A percentile compares a stretch with the other conserved stretches of the same genome.
These are phyloP conservation scores for Nosema granulosis DNA, from an alignment of 371 early-diverging fungal species.

Conservation along the genomic window DNA sequence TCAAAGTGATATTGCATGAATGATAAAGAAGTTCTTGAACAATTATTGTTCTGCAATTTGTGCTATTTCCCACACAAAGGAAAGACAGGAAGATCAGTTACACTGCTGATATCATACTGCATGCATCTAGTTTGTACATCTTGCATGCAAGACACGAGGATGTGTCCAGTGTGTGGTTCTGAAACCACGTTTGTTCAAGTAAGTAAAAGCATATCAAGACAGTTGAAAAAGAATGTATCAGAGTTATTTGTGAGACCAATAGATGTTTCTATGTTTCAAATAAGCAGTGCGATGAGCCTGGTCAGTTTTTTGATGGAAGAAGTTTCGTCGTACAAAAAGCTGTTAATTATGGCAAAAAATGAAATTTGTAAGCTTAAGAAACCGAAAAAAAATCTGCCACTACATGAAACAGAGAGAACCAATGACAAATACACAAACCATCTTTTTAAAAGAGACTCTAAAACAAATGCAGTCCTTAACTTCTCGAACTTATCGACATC, in stretches of 20 bases:
- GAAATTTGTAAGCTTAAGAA: slow-evolving; percentile 12
- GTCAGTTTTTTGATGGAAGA: neutral
- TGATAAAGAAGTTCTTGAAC: slow-evolving; percentile 5
- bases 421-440: neutral
- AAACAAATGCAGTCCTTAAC: neutral
- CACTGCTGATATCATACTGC: neutral
- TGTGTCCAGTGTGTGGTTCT: neutral
- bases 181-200: neutral
- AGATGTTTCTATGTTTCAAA: slow-evolving; percentile 10
- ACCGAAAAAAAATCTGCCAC: neutral
- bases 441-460: neutral
- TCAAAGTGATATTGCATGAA: slow-evolving; percentile 20
- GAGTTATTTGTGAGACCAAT: slow-evolving; percentile 11
- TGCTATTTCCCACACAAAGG: neutral
- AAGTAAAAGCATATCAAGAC: neutral
- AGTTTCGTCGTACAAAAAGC: neutral
- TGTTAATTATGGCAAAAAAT: neutral
- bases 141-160: neutral
- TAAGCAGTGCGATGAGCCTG: slow-evolving; percentile 9
- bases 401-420: neutral
- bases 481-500: neutral
- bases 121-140: slow-evolving; percentile 2
- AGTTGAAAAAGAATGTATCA: neutral
- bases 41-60: neutral
- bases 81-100: neutral